A percentile compares a stretch with the other conserved stretches of the same genome.
phyloP scores from a whole-genome alignment of 805 yeast genomes.

The Lachancea kluyveri region DNA sequence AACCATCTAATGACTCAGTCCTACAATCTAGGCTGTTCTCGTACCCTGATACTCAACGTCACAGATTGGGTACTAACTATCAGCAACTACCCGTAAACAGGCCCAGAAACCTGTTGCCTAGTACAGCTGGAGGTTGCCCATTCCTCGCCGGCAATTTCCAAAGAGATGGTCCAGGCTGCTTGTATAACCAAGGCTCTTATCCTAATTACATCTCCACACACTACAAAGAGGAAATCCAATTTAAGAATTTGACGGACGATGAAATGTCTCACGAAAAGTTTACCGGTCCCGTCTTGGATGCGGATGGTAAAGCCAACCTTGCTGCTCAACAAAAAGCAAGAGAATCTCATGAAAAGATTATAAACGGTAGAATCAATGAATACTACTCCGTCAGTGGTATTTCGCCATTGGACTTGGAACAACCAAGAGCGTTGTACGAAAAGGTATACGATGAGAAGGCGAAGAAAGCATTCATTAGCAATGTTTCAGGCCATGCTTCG shows the following conservation, averaged over 20 bases:
- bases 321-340: constrained; percentile 27
- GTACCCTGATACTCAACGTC: constrained; percentile 71
- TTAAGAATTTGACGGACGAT: constrained; percentile 12
- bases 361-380: constrained; percentile 32
- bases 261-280: constrained; percentile 22
- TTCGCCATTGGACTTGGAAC: constrained; percentile 40
- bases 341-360: constrained; percentile 32
- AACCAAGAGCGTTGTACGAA: constrained; percentile 39
- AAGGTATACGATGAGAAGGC: constrained; percentile 33
- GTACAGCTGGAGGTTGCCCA: constrained; percentile 17
- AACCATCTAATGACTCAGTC: constrained; percentile 73
- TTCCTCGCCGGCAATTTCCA: constrained; percentile 38
- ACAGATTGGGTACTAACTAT: constrained; percentile 67
- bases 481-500: constrained; percentile 36
- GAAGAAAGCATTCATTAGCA: constrained; percentile 32
- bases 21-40: constrained; percentile 72
- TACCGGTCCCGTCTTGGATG: constrained; percentile 30
- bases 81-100: constrained; percentile 60
- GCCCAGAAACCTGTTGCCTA: constrained; percentile 26
- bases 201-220: constrained; percentile 47
- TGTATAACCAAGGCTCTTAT: constrained; percentile 41
- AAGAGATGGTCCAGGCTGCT: constrained; percentile 58
- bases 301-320: constrained; percentile 22
- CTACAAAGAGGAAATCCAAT: constrained; percentile 21
- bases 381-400: constrained; percentile 37